Evolutionary conservation across 192 early-diverging fungal species (phyloP).

Genomic region (Podila epicladia): DNA sequence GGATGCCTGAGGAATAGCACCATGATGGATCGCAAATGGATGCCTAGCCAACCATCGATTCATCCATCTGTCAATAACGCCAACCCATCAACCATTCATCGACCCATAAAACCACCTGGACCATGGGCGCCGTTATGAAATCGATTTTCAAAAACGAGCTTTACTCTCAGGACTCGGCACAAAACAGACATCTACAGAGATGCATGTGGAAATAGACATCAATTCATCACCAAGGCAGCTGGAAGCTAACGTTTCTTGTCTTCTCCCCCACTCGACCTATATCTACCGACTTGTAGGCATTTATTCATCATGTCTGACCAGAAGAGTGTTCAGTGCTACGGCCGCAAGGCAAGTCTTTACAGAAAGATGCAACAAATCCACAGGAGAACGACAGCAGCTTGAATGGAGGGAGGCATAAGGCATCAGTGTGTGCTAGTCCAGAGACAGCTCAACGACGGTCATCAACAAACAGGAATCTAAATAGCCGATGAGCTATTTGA

Average conservation of each 20-base stretch:
- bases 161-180: not conserved
- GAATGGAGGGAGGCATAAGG: not conserved
- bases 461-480: not conserved
- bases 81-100: not conserved
- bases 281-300: conserved; percentile 35
- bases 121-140: not conserved
- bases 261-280: not conserved
- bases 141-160: not conserved
- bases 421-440: not conserved
- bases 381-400: not conserved
- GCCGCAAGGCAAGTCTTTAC: conserved; percentile 50
- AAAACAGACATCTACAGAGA: too few species aligned
- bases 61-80: conserved; percentile 32
- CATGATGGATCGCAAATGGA: conserved; percentile 7
- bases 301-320: conserved; percentile 56
- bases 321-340: conserved; percentile 57
- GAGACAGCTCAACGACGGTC: not conserved
- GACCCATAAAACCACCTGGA: not conserved
- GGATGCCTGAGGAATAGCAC: not conserved
- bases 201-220: not conserved
- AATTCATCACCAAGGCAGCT: not conserved
- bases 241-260: not conserved
- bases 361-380: not conserved
- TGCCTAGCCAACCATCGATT: conserved; percentile 10
- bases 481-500: not conserved